Evolutionary conservation across 164 flowering plant genomes (phyloP).

Genomic region (Nymphaea thermarum): DNA sequence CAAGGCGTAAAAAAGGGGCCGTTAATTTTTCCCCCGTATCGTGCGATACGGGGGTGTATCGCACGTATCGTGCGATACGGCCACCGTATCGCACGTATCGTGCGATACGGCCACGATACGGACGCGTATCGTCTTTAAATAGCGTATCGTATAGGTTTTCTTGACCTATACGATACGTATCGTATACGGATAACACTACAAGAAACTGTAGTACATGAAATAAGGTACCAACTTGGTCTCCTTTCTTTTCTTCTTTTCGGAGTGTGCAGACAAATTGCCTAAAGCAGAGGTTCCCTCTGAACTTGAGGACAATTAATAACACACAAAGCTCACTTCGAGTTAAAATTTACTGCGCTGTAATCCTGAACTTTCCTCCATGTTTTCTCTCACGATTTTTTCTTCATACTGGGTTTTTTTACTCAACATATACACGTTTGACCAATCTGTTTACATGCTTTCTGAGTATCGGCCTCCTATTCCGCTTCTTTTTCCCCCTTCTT

Average conservation of each 20-base stretch:
- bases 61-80: no score
- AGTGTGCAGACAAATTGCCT: neutral
- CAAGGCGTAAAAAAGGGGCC: no score
- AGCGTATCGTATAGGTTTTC: no score
- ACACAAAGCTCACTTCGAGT: neutral
- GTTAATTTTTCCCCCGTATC: no score
- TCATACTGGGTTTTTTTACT: neutral
- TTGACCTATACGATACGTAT: no score
- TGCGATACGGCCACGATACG: no score
- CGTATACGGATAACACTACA: no score
- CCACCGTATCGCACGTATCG: no score
- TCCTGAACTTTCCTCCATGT: neutral
- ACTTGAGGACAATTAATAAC: neutral
- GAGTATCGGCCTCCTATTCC: neutral
- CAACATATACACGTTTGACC: neutral
- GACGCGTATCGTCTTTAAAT: no score
- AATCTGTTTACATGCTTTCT: neutral
- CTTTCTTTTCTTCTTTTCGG: neutral
- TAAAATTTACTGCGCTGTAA: no score
- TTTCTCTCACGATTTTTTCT: neutral
- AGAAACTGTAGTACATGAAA: neutral
- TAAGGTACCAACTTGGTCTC: neutral
- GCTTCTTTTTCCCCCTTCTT: neutral
- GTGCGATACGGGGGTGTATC: no score
- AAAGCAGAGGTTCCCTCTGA: neutral